A percentile compares a stretch with the other conserved stretches of the same genome.
Evolutionary conservation across 106 monocot genomes (phyloP).

Genomic region (Amphibolis antarctica): DNA sequence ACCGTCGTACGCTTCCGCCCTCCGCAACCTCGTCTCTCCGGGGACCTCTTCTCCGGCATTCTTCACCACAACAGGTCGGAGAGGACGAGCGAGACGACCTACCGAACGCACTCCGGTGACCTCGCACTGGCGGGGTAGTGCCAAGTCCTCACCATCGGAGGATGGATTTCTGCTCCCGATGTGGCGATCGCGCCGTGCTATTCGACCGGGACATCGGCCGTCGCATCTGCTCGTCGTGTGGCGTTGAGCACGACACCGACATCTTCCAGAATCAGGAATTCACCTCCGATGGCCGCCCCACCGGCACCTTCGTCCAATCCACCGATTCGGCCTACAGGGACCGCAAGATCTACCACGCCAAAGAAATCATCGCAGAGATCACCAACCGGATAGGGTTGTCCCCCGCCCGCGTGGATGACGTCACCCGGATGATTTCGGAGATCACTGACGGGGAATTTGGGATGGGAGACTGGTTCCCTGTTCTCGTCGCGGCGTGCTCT

Average conservation of each 20-base stretch:
- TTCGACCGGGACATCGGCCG: constrained; percentile 26
- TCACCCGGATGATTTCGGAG: constrained; percentile 18
- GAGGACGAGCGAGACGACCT: too few species aligned
- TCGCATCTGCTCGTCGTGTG: constrained; percentile 45
- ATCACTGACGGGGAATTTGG: constrained; percentile 42
- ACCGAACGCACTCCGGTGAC: too few species aligned
- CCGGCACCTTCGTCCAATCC: constrained; percentile 16
- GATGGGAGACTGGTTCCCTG: constrained; percentile 42
- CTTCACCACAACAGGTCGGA: too few species aligned
- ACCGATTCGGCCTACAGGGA: constrained; percentile 29
- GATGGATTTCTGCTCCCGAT: constrained; percentile 22
- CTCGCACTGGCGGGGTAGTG: too few species aligned
- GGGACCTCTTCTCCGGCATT: too few species aligned
- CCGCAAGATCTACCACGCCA: constrained; percentile 27
- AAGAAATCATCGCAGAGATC: constrained; percentile 18
- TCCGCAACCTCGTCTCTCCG: too few species aligned
- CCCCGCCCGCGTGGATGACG: constrained; percentile 21
- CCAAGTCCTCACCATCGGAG: background rate
- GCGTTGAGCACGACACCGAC: constrained; percentile 18
- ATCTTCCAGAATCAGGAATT: constrained; percentile 31
- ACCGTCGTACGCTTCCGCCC: too few species aligned
- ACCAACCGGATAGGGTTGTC: constrained; percentile 41
- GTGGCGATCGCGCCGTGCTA: constrained; percentile 25
- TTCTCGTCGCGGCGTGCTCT: constrained; percentile 47
- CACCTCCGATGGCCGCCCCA: constrained; percentile 15